Conservation (phyloP, 2,329 filamentous ascomycete genomes). For the Lecanicillium sp. region DNA sequence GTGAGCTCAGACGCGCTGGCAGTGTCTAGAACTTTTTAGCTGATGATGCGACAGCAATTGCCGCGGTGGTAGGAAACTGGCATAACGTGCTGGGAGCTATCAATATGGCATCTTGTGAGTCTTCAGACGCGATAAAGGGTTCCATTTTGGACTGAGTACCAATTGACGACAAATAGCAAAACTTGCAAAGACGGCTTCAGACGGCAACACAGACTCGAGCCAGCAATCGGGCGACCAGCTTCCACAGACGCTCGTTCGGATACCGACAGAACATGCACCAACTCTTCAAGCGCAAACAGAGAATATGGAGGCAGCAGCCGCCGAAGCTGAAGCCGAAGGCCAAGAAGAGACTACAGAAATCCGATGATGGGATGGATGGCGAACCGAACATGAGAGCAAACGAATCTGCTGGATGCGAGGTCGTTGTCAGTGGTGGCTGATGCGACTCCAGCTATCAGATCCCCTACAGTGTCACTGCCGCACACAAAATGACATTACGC, state of each 20-base stretch:
- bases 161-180: constrained; percentile 51
- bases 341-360: constrained; percentile 17
- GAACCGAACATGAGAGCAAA: no score
- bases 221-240: constrained; percentile 43
- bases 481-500: no score
- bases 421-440: no score
- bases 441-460: no score
- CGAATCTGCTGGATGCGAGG: no score
- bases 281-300: constrained; percentile 54
- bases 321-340: no score
- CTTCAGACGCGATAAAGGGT: constrained; percentile 5
- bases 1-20: constrained; percentile 28
- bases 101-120: constrained; percentile 75
- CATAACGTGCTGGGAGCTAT: constrained; percentile 79
- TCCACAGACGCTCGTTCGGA: constrained; percentile 76
- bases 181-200: constrained; percentile 43
- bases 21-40: constrained; percentile 10
- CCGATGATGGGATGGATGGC: constrained; percentile 6
- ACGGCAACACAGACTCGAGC: constrained; percentile 31
- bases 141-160: not conserved
- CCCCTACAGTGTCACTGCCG: no score
- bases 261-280: constrained; percentile 71
- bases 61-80: constrained; percentile 80
- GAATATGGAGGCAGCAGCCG: constrained; percentile 35
- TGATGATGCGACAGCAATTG: constrained; percentile 56